phyloP scores from a whole-genome alignment of 2,329 filamentous ascomycete species.

The Fusarium avenaceum region DNA sequence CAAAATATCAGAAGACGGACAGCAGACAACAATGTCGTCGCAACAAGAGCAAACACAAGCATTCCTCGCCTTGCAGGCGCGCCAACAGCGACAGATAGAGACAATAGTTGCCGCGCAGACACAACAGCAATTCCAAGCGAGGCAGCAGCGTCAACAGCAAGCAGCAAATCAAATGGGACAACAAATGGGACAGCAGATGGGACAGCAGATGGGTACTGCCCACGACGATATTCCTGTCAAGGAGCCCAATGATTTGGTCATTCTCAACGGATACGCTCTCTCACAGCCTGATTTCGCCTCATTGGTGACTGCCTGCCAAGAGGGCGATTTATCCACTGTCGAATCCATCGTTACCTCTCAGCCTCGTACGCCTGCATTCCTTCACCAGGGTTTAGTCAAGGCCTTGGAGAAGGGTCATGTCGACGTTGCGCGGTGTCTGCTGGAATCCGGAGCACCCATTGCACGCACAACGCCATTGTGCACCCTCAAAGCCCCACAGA shows the following conservation, averaged over 20 bases:
- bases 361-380: slow-evolving; percentile 13
- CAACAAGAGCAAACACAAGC: background rate
- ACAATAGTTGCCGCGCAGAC: background rate
- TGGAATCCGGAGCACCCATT: slow-evolving; percentile 32
- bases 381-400: slow-evolving; percentile 2
- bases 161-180: background rate
- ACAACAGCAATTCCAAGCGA: background rate
- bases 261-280: background rate
- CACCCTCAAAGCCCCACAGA: slow-evolving; percentile 18
- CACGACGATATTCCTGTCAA: slow-evolving; percentile 8
- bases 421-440: slow-evolving; percentile 16
- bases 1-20: background rate
- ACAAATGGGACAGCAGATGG: slow-evolving; percentile 1
- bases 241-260: background rate
- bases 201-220: background rate
- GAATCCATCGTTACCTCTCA: slow-evolving; percentile 1
- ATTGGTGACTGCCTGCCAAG: slow-evolving; percentile 30
- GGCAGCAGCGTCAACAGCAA: slow-evolving; percentile 1
- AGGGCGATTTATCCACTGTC: slow-evolving; percentile 13
- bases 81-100: background rate
- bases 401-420: slow-evolving; percentile 25
- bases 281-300: background rate
- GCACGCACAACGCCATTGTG: slow-evolving; percentile 8
- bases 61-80: background rate
- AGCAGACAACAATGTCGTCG: background rate